Evolutionary conservation across 352 stramenopile species (phyloP).

Genomic region (Pythium guiyangense): DNA sequence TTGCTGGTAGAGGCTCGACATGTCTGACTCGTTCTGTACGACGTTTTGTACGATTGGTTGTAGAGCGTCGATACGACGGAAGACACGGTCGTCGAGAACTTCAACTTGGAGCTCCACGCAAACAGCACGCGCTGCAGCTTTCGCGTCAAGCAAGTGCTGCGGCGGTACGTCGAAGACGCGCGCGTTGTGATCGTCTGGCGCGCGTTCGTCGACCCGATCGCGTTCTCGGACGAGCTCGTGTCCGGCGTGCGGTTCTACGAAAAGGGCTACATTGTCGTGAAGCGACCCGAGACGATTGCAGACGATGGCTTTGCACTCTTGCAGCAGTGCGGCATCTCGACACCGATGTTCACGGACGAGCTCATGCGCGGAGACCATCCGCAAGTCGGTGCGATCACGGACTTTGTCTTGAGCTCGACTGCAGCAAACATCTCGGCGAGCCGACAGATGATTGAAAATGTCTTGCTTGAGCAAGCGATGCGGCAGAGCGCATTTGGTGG

Average conservation of each 20-base stretch:
- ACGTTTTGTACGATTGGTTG: neutral
- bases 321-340: constrained; percentile 42
- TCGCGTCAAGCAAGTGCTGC: constrained; percentile 54
- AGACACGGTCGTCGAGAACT: constrained; percentile 56
- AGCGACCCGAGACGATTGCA: constrained; percentile 25
- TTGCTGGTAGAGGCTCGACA: neutral
- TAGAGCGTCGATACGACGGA: constrained; percentile 28
- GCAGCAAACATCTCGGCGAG: constrained; percentile 28
- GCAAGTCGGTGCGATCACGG: constrained; percentile 27
- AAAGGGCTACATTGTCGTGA: constrained; percentile 51
- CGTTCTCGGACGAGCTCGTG: constrained; percentile 35
- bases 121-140: constrained; percentile 47
- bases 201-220: constrained; percentile 40
- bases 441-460: constrained; percentile 50
- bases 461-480: constrained; percentile 20
- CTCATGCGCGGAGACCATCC: constrained; percentile 15
- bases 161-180: constrained; percentile 52
- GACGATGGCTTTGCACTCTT: constrained; percentile 33
- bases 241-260: constrained; percentile 35
- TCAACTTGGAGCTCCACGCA: constrained; percentile 48
- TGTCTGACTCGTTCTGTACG: neutral
- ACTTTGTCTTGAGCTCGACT: constrained; percentile 36
- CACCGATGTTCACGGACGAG: constrained; percentile 31
- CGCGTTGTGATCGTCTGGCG: constrained; percentile 59
- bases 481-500: no score